Evolutionary conservation across 345 rosid species (phyloP).

Genomic region (Excoecaria agallocha): DNA sequence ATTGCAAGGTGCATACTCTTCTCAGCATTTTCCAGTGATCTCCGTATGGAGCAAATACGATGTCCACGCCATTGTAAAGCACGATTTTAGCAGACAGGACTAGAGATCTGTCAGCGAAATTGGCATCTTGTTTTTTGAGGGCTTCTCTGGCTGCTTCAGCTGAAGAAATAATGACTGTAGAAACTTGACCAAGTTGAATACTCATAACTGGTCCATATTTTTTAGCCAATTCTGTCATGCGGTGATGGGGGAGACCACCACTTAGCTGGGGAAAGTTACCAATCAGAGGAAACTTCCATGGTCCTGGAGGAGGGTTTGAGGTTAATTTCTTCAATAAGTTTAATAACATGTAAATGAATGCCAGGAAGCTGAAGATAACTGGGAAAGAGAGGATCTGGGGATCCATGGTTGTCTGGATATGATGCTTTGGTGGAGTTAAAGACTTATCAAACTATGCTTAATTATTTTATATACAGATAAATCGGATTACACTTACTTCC

Average conservation of each 20-base stretch:
- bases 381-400: too few species aligned
- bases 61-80: conserved; percentile 8
- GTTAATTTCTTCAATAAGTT: too few species aligned
- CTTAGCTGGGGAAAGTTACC: conserved; percentile 18
- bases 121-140: conserved; percentile 28
- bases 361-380: too few species aligned
- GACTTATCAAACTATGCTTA: too few species aligned
- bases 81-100: not conserved
- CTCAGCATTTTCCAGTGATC: conserved; percentile 32
- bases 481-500: too few species aligned
- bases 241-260: not conserved
- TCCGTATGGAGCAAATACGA: conserved; percentile 24
- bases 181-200: conserved; percentile 12
- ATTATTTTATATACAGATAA: too few species aligned
- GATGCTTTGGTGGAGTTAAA: too few species aligned
- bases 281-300: conserved; percentile 10
- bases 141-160: conserved; percentile 28
- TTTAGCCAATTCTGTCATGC: conserved; percentile 11
- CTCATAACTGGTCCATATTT: conserved; percentile 21
- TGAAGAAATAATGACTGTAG: conserved; percentile 24
- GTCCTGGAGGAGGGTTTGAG: conserved; percentile 4
- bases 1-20: conserved; percentile 17
- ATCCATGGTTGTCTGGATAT: too few species aligned
- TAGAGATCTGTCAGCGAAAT: conserved; percentile 22
- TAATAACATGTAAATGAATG: too few species aligned